Base-by-base conservation (phyloP, 257 asterid genomes). In the Capsicum baccatum region DNA sequence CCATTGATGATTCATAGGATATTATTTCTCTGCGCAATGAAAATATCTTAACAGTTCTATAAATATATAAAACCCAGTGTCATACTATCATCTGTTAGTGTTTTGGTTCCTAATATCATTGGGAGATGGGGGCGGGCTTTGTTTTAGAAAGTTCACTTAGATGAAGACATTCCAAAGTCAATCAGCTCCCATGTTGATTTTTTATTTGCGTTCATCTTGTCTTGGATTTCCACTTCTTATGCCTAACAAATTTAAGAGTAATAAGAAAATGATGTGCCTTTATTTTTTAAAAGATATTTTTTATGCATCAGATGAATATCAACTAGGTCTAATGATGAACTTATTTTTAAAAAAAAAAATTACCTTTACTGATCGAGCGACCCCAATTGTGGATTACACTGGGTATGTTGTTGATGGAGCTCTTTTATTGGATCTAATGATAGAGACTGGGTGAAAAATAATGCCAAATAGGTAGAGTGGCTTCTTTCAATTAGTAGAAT, bases 141-240 rank as follows among this genome's bases (percentile, higher is more conserved):
- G 19, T 47, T 76, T 21, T 14, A 26, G 64, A 76, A 54, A 76
- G 14, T 13, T 54, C 47, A 47, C 81, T 76, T 76, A 0, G 1
- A 19, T 50, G 4, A 50, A n/a, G 80, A 52, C 47, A 54, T 54
- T 54, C 63, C 15, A 9, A 52, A 76, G 79, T 9, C 17, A 9
- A 71, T 44, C 57, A 71, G 58, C 58, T 71, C n/a, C 79, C 57
- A 7, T 44, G 10, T 57, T 71, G 79, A 6, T 71, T 71, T 71
- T 6, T 3, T 39, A 42, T 44, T 71, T 71, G 57, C 79, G n/a
- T 44, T 17, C 57, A 17, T 44, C 50, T 76, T 52, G 15, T 54
- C 7, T 76, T 54, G 44, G 19, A 3, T 54, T 69, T 76, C 81
- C 64, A 26, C 64, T 54, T 52, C 9, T 76, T 21, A 76, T 76